phyloP scores from a whole-genome alignment of 2,329 filamentous ascomycete species.

The Aaosphaeria pasadenensis region DNA sequence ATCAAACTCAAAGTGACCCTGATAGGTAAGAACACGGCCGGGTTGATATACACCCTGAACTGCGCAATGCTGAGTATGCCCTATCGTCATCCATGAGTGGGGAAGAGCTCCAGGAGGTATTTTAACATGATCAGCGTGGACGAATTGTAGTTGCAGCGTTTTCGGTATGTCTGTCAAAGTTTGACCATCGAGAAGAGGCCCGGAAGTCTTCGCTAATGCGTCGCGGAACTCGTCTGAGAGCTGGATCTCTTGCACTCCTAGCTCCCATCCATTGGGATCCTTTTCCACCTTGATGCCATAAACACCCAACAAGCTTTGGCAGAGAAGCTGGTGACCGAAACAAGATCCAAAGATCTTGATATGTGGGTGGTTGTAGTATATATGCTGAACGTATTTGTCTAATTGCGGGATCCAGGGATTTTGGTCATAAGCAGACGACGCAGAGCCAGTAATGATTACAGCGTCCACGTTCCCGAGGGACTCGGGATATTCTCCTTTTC shows the following conservation, averaged over 20 bases:
- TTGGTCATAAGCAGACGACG: constrained; percentile 27
- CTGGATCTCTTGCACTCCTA: constrained; percentile 21
- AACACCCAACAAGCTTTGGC: constrained; percentile 34
- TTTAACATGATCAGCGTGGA: constrained; percentile 36
- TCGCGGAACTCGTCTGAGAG: constrained; percentile 14
- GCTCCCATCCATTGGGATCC: constrained; percentile 24
- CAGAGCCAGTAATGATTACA: constrained; percentile 41
- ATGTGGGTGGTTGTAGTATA: constrained; percentile 25
- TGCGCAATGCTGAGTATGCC: constrained; percentile 30
- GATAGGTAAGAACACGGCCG: constrained; percentile 40
- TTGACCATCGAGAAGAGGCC: background rate
- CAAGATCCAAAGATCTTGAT: constrained; percentile 45
- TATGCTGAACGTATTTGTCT: constrained; percentile 24
- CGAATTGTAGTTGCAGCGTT: constrained; percentile 34
- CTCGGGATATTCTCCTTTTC: constrained; percentile 33
- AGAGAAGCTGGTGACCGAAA: constrained; percentile 45
- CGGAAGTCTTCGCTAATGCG: background rate
- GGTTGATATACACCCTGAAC: constrained; percentile 41
- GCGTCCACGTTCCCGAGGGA: constrained; percentile 30
- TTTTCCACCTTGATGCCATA: constrained; percentile 23
- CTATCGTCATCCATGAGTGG: constrained; percentile 15
- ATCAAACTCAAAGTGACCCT: constrained; percentile 47
- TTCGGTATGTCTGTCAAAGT: background rate
- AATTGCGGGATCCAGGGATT: constrained; percentile 23
- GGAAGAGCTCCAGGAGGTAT: constrained; percentile 14